Evolutionary conservation across 2,329 filamentous ascomycete species (phyloP), one percentile per base, ranked within the genome.

Genomic region (Aspergillus floridensis): DNA sequence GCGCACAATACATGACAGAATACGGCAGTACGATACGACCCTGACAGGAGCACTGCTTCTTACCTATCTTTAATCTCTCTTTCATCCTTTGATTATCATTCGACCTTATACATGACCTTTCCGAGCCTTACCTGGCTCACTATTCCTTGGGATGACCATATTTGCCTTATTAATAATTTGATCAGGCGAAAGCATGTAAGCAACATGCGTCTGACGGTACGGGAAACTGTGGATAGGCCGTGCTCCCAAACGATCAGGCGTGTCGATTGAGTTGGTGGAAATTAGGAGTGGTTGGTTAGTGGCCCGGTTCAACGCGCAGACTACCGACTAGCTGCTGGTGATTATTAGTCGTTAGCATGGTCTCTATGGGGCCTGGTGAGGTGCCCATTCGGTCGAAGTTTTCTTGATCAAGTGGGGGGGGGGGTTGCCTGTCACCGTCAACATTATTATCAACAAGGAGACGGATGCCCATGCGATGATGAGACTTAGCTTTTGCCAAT

Each of bases 251-350:
- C 29, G 32, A 62, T 60, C 53, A 62, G 47, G 62, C 58, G 58
- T 60, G 60, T 60, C 60, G 60, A 64, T 64, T 62, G 58, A 49
- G 50, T 54, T 57, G 53, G 35, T 32, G 50, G 49, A 19, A 62
- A 49, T 49, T 56, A 26, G 53, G n/a, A 56, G 44, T 53, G 58
- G 56, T 60, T 53, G 58, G 56, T 60, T 58, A 24, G 38, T 44
- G 38, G 38, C 38, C 14, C 46, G 51, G 21, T 31, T 21, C 51
- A 53, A 31, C 26, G 35, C 35, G 51, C 51, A 21, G 35, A 38
- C 35, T 53, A 44, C 14, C 38, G 16, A 6, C 38, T 44, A 44
- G 14, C 12, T 35, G 32, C 32, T 35, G 32, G 32, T 16, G 32
- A 16, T 35, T 10, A 22, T 7, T 41, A 19, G 38, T 19, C 16